Evolutionary conservation across 352 stramenopile genomes (phyloP).

Genomic region (Pythium aristosporum): DNA sequence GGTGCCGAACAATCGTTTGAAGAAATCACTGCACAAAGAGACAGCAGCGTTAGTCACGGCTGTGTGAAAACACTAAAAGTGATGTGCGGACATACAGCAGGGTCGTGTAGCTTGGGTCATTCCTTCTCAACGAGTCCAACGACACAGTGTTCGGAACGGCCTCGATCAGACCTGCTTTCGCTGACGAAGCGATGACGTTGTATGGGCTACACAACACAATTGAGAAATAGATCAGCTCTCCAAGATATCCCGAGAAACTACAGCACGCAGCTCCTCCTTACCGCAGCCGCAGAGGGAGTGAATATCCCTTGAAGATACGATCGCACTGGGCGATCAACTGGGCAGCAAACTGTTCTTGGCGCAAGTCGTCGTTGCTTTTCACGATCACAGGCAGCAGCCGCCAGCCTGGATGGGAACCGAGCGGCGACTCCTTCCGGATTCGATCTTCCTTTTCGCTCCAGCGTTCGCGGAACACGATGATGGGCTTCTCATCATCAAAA

Average conservation of each 20-base stretch:
- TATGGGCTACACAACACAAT: slow-evolving; percentile 84
- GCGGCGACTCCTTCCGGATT: slow-evolving; percentile 54
- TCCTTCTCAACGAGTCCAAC: slow-evolving; percentile 96
- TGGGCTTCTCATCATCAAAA: slow-evolving; percentile 45
- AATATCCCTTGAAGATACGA: slow-evolving; percentile 94
- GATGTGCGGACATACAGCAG: slow-evolving; percentile 77
- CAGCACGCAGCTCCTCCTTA: slow-evolving; percentile 19
- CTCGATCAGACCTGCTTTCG: slow-evolving; percentile 95
- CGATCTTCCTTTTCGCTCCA: slow-evolving; percentile 78
- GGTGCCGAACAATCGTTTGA: slow-evolving; percentile 89
- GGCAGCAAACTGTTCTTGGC: slow-evolving; percentile 97
- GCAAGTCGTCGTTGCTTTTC: slow-evolving; percentile 97
- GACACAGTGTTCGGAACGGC: slow-evolving; percentile 96
- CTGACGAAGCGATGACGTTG: slow-evolving; percentile 94
- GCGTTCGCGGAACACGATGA: slow-evolving; percentile 81
- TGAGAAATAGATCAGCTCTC: neutral
- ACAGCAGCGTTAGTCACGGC: slow-evolving; percentile 41
- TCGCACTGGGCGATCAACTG: slow-evolving; percentile 96
- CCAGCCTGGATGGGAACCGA: slow-evolving; percentile 58
- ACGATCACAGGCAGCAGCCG: slow-evolving; percentile 92
- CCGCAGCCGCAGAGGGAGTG: slow-evolving; percentile 90
- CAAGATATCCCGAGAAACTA: neutral
- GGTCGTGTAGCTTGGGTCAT: slow-evolving; percentile 74
- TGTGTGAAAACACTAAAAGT: slow-evolving; percentile 41
- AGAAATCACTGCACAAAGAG: slow-evolving; percentile 86